These are phyloP conservation scores for Parafenestella ontariensis DNA, from an alignment of 2,329 filamentous ascomycete genomes.

Conservation along the genomic window DNA sequence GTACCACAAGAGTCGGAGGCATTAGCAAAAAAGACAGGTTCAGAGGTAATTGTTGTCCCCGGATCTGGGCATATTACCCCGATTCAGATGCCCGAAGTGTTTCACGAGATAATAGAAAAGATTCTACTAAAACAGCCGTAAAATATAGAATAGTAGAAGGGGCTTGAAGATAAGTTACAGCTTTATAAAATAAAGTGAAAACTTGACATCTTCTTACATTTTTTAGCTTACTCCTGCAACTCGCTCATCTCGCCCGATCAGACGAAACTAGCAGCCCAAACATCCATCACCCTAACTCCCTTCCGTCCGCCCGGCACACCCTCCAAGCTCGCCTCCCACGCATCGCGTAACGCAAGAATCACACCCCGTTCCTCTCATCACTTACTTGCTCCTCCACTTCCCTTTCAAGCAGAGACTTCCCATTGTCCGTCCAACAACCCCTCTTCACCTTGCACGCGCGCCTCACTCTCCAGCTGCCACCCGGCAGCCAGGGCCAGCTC, in stretches of 20 bases:
- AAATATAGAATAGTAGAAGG: too few species aligned
- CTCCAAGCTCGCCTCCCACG: constrained; percentile 29
- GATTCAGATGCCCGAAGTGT: too few species aligned
- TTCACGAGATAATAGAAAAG: too few species aligned
- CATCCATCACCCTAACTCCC: constrained; percentile 26
- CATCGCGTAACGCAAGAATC: constrained; percentile 21
- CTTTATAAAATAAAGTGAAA: too few species aligned
- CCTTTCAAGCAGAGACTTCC: constrained; percentile 26
- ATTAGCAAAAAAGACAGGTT: too few species aligned
- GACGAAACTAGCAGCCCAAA: constrained; percentile 28
- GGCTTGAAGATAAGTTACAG: too few species aligned
- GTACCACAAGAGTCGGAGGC: too few species aligned
- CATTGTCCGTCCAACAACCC: constrained; percentile 57
- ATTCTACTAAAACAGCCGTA: too few species aligned
- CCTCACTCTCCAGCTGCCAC: constrained; percentile 50
- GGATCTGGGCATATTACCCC: too few species aligned
- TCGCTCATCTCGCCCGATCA: constrained; percentile 5
- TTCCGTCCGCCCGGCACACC: constrained; percentile 15
- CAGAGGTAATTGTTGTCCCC: too few species aligned
- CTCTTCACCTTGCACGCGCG: constrained; percentile 44
- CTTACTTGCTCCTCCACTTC: constrained; percentile 19
- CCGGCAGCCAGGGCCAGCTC: constrained; percentile 46
- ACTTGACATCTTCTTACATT: too few species aligned
- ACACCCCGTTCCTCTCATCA: constrained; percentile 23
- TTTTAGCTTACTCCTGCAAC: too few species aligned